Base-by-base conservation (phyloP, 371 early-diverging fungal genomes). In the Rhizomucor miehei region DNA sequence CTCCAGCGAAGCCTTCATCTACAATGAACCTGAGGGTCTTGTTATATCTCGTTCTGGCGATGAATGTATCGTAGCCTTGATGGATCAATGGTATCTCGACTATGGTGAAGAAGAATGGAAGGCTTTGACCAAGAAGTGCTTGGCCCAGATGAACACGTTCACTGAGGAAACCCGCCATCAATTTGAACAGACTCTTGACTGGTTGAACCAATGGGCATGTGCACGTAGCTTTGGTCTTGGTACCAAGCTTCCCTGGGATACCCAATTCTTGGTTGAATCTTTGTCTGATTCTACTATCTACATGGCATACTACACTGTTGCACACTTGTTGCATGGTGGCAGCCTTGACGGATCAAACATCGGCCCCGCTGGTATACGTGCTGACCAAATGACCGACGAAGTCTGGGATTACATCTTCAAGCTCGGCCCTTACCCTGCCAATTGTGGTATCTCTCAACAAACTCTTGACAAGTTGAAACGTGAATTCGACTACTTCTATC, bases 231-330 rank as follows among this genome's bases (percentile, higher is more conserved):
- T 94, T 63, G 99, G 99, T 52, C 84, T 99, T 44, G 99, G 99
- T 52, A 90, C 93, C 59, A 87, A 85, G 54, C 73, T 99, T 55
- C 99, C 99, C 20, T 99, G 98, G 98, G 99, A 99, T 75, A 76
- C 84, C 24, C 80, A 90, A 68, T 97, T 88, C 79, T 79, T 99
- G 66, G 97, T 99, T 60, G 99, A 99, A 81, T 97, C 98, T 23
- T 84, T 99, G 35, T 94, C 95, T 41, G 99, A 99, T 73, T 99
- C 99, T 19, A 99, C 99, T 39, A 99, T 99, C 65, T 99, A 99
- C 80, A 99, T 99, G 99, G 95, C 99, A 34, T 99, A 99, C 84
- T 99, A 99, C 81, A 99, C 99, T 34, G 88, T 99, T 21, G 87
- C 99, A 13, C 94, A 97, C 66, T 76, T 98, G 59, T 82, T 99